Base-by-base conservation (phyloP, 768 basidiomycete species). In the Leucogyrophana mollusca region DNA sequence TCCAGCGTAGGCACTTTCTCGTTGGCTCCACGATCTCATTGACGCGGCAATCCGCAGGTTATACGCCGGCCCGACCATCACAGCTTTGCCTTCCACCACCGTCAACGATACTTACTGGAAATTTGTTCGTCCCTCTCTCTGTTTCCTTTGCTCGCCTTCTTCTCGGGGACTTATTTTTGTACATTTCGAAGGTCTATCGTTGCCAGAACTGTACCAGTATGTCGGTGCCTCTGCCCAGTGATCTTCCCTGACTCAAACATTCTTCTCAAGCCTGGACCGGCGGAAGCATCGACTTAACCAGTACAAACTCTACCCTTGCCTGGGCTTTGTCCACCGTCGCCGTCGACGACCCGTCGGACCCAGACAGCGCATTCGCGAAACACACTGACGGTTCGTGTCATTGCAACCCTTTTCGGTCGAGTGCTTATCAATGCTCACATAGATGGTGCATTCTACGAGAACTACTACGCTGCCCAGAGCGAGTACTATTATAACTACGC, bases 81-180 rank as follows among this genome's bases (percentile, higher is more conserved):
- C 80, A 1, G 72, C 72, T 36, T 63, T 82, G 9, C 74, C 76
- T 4, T 68, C 71, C 5, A 73, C 75, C 14, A 70, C 64, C 45
- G 72, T 82, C 20, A 82, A 82, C 52, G 59, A 78, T 0, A 83
- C 81, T 1, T 78, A 82, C 52, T 83, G 81, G 80, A 82, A 81
- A 50, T 83, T 30, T 30, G 27, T 30, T 6, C 6, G 27, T 30
- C n/a, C n/a, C n/a, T 30, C 13, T 30, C 27, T 7, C 27, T 7
- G 13, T 7, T 30, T 30, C 27, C 13, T 30, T 13, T n/a, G 6
- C 27, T 7, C 27, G 27, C 13, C 13, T 13, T 30, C 27, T 30
- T 30, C 27, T n/a, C 27, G 27, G 27, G 27, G 7, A 13, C 27
- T 30, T 13, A 30, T 7, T 30, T 30, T 30, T 30, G 27, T 13